phyloP scores from a whole-genome alignment of 2,329 filamentous ascomycete genomes.

The Colletotrichum cereale region DNA sequence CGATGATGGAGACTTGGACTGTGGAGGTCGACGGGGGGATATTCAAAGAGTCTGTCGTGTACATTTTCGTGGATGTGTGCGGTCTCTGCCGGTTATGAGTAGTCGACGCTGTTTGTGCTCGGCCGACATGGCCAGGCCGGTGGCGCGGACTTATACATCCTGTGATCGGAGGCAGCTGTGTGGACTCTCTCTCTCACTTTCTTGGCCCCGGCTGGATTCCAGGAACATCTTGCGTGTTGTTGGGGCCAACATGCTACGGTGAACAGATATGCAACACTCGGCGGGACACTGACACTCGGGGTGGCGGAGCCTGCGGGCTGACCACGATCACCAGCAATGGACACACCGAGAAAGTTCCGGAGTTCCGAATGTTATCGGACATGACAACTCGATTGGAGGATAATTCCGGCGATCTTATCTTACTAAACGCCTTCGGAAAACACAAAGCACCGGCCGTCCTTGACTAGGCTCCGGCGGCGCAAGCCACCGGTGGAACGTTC shows the following conservation, averaged over 20 bases:
- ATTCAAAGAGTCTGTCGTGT: neutral
- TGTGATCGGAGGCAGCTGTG: neutral
- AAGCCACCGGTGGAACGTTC: too few species aligned
- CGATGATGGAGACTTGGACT: constrained; percentile 16
- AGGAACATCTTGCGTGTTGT: neutral
- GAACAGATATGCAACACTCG: neutral
- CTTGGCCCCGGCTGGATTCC: neutral
- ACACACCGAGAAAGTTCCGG: too few species aligned
- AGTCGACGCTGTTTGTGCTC: rapidly evolving
- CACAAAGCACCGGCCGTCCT: too few species aligned
- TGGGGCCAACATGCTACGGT: neutral
- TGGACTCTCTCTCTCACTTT: too few species aligned
- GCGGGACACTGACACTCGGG: neutral
- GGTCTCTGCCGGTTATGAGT: too few species aligned
- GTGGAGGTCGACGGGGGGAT: constrained; percentile 5
- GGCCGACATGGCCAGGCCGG: neutral
- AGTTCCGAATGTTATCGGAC: neutral
- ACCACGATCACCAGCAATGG: neutral
- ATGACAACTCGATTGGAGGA: neutral
- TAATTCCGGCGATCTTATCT: neutral
- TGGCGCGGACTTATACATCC: neutral
- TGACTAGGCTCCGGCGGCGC: too few species aligned
- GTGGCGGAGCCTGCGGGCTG: neutral
- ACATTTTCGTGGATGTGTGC: neutral
- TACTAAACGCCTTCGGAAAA: too few species aligned